Conservation (phyloP, 805 yeast species). For the Isabelozyma heimii region DNA sequence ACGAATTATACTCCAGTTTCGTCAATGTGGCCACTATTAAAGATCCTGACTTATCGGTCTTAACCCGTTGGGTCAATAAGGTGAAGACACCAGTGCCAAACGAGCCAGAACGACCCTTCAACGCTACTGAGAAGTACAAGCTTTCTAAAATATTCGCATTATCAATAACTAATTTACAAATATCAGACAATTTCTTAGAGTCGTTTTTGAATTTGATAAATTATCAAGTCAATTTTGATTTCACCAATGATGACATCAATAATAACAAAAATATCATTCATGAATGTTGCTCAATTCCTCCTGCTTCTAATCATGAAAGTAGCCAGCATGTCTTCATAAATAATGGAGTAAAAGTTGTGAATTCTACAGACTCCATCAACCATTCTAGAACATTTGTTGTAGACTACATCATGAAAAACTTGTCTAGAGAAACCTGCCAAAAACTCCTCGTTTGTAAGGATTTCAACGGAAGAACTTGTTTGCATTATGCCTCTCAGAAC, state of each 20-base stretch:
- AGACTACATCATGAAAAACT: conserved; percentile 25
- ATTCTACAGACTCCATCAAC: conserved; percentile 33
- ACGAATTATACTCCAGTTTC: conserved; percentile 71
- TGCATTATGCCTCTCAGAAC: conserved; percentile 79
- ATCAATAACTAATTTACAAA: conserved; percentile 60
- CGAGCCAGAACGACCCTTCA: conserved; percentile 3
- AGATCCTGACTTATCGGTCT: conserved; percentile 34
- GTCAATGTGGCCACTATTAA: conserved; percentile 49
- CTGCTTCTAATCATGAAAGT: conserved; percentile 29
- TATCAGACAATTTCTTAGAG: conserved; percentile 60
- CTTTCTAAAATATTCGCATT: conserved; percentile 72
- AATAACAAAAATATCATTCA: conserved; percentile 70
- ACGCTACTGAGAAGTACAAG: conserved; percentile 16
- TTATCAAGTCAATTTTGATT: conserved; percentile 55
- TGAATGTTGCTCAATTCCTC: conserved; percentile 50
- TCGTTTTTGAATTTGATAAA: conserved; percentile 44
- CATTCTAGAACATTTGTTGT: conserved; percentile 39
- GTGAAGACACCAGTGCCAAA: conserved; percentile 20
- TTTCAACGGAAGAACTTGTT: conserved; percentile 72
- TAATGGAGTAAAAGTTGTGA: conserved; percentile 41
- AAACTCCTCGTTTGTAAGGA: conserved; percentile 45
- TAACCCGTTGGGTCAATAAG: conserved; percentile 39
- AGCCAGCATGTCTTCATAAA: conserved; percentile 35
- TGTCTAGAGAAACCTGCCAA: conserved; percentile 11
- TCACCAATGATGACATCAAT: conserved; percentile 60